Evolutionary conservation across 176 grass and related monocot species (phyloP), one percentile per base, ranked within the genome.

Genomic region (sorghum (Sorghum bicolor)): DNA sequence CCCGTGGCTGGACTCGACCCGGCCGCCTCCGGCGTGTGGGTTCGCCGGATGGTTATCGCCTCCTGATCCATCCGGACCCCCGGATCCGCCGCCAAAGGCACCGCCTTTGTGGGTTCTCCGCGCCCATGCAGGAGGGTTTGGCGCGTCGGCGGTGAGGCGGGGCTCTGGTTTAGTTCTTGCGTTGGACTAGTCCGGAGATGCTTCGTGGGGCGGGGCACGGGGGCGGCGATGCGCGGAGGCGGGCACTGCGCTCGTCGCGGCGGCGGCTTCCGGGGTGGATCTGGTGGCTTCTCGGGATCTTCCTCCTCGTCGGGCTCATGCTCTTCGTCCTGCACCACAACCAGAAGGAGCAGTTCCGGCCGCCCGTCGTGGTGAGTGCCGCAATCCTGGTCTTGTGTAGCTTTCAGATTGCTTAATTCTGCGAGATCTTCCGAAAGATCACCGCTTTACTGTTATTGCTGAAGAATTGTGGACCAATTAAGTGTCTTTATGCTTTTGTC

Each of bases 321-420:
- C 93, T 99, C 57, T 99, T 99, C 67, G 84, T 92, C 82, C 87
- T 99, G 39, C 97, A 99, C 76, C 97, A 99, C 80, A 93, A 87
- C 67, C 94, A 94, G 33, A 92, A 87, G 87, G 97, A 92, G 84
- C 89, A 94, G 77, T 90, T 90, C 38, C 72, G 86, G 41, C 81
- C 83, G 25, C 83, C 91, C 31, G 68, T 92, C 68, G 82, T 70
- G 76, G 97, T 99, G 40, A 89, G 85, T 89, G 52, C 22, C 34
- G 37, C 26, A 87, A 82, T 62, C 3, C 24, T 78, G 39, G 47
- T 38, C 30, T 36, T 26, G 3, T 15, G 1, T 62, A 41, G 39
- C 82, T 93, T 68, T 30, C 60, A 13, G 43, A 25, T 88, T 86
- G 39, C 45, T 82, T 16, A 90, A 57, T 86, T 84, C 17, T 61